Evolutionary conservation across 2,329 filamentous ascomycete genomes (phyloP).

Genomic region (Dendrostoma leiphaemia): DNA sequence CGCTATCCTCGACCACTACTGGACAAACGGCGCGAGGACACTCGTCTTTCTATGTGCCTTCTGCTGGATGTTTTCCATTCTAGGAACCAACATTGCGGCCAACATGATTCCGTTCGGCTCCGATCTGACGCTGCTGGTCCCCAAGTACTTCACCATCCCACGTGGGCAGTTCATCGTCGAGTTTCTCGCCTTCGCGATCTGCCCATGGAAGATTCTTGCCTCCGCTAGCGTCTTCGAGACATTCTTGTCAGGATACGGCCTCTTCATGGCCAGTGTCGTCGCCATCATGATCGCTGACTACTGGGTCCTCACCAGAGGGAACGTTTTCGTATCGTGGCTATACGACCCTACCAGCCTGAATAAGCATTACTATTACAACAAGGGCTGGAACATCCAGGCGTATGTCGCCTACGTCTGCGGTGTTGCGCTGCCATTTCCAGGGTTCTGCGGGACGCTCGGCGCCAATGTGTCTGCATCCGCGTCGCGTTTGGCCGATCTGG

Average conservation of each 20-base stretch:
- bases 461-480: constrained; percentile 28
- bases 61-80: constrained; percentile 21
- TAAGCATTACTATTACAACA: constrained; percentile 31
- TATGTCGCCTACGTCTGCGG: constrained; percentile 32
- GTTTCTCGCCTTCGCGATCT: constrained; percentile 21
- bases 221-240: constrained; percentile 22
- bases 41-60: constrained; percentile 22
- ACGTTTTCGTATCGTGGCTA: constrained; percentile 31
- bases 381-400: constrained; percentile 34
- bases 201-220: constrained; percentile 25
- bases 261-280: constrained; percentile 23
- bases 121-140: constrained; percentile 33
- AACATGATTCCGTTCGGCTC: constrained; percentile 37
- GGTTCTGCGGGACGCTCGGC: constrained; percentile 32
- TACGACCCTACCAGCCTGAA: constrained; percentile 30
- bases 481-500: constrained; percentile 30
- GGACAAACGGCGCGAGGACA: constrained; percentile 14
- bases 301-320: constrained; percentile 34
- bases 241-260: constrained; percentile 22
- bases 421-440: constrained; percentile 33
- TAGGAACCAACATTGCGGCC: constrained; percentile 25
- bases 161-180: constrained; percentile 27
- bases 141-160: constrained; percentile 36
- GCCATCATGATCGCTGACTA: constrained; percentile 24
- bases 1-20: constrained; percentile 24